Base-by-base conservation (phyloP, 441 rosid genomes). In the Melastoma candidum region DNA sequence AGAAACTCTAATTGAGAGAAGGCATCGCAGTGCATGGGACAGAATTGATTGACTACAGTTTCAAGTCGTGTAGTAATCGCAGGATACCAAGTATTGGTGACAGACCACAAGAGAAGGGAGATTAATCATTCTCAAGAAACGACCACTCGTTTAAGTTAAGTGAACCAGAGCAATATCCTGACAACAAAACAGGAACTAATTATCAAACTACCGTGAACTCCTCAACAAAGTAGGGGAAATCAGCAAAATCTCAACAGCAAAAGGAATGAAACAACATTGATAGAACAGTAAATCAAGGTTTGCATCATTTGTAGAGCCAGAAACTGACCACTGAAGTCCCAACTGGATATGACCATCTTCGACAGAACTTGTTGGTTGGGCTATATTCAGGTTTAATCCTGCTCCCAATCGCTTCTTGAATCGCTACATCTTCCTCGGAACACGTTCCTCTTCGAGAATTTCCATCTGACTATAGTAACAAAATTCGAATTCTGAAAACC, bases 291-390 rank as follows among this genome's bases (percentile, higher is more conserved):
- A 22, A 26, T 22, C 45, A 29, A 11, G 17, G 36, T 29, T 29
- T 27, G 39, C 32, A 44, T 12, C 13, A 51, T 11, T 27, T 12
- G 25, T 26, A 44, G 39, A 51, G 39, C 25, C 11, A 44, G 25
- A 55, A 48, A 70, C 95, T 80, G 81, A 90, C 98, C 87, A 87
- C 82, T 87, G 65, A 66, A 87, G 85, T 43, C 83, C 90, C 50
- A 80, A 49, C 61, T 83, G 75, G 68, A 17, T 36, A 65, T 66
- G 96, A 17, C 95, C 90, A 90, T 83, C 51, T 82, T 88, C 48
- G 65, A 65, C 13, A 90, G 69, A 13, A 57, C 72, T 64, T 90
- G 64, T 90, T 90, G 1, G 65, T 49, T 0, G 87, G 75, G 68
- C 85, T 87, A 54, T 70, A 87, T 50, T 72, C 83, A 54, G 73